These are phyloP conservation scores for Simmondsia chinensis DNA, from an alignment of 148 eudicot genomes.

Conservation along the genomic window DNA sequence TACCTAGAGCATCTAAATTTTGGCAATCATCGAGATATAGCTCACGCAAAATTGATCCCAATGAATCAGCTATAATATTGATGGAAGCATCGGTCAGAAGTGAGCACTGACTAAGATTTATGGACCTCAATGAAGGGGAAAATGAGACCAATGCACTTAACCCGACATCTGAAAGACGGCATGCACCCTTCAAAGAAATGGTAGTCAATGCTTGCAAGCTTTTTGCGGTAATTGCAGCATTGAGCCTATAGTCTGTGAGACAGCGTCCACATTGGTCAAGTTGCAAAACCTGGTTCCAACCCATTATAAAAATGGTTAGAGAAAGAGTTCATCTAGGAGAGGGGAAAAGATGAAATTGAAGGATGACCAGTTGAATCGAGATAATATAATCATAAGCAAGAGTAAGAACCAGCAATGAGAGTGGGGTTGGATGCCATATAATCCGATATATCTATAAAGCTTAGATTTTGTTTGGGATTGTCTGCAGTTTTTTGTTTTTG, in stretches of 20 bases:
- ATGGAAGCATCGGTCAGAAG: constrained; percentile 66
- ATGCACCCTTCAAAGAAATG: constrained; percentile 80
- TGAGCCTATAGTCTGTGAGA: constrained; percentile 56
- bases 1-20: constrained; percentile 41
- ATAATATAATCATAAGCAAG: too few relatives aligned
- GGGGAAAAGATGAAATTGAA: too few relatives aligned
- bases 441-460: too few relatives aligned
- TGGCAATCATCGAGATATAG: constrained; percentile 71
- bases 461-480: too few relatives aligned
- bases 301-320: background rate
- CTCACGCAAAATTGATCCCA: constrained; percentile 58
- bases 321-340: too few relatives aligned
- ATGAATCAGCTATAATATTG: constrained; percentile 35
- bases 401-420: too few relatives aligned
- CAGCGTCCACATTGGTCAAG: constrained; percentile 90
- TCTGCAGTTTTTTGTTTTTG: too few relatives aligned
- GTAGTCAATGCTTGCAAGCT: constrained; percentile 52
- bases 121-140: constrained; percentile 64
- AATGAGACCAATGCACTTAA: constrained; percentile 46
- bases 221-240: constrained; percentile 35
- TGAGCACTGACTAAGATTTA: constrained; percentile 82
- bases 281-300: constrained; percentile 64
- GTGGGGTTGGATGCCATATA: too few relatives aligned
- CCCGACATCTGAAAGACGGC: constrained; percentile 84
- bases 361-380: too few relatives aligned